These are phyloP conservation scores for Xylaria scruposa DNA, from an alignment of 495 filamentous ascomycete genomes.

Conservation along the genomic window DNA sequence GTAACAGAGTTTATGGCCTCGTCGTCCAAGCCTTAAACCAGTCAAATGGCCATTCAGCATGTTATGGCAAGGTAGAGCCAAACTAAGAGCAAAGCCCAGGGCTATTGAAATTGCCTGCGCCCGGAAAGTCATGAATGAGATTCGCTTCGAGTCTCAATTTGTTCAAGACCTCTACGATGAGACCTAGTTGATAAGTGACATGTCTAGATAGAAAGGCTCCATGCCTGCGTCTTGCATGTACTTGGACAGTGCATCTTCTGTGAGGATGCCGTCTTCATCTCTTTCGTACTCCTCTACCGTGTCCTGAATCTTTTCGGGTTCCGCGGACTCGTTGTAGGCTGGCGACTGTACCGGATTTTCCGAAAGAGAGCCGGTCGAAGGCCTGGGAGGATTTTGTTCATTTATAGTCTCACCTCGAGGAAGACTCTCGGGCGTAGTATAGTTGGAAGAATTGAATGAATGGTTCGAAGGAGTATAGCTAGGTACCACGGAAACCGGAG, in stretches of 20 bases:
- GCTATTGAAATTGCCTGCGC: neutral
- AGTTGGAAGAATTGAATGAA: neutral
- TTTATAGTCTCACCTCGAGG: neutral
- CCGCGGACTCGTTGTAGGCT: neutral
- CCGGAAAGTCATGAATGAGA: neutral
- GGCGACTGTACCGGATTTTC: neutral
- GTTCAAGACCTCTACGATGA: neutral
- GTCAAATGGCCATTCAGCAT: neutral
- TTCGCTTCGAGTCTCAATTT: neutral
- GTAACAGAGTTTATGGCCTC: neutral
- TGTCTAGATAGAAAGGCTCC: neutral
- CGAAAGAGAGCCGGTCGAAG: neutral
- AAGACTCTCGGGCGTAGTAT: neutral
- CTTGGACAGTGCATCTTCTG: neutral
- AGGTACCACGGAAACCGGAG: neutral
- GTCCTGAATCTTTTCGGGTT: neutral
- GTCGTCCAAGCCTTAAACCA: neutral
- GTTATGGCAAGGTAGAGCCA: neutral
- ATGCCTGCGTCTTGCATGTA: neutral
- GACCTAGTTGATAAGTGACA: neutral
- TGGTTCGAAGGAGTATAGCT: neutral
- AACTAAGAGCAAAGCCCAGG: neutral
- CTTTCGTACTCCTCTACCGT: neutral
- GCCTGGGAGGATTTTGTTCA: neutral
- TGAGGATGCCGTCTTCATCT: neutral